Evolutionary conservation across 2,329 filamentous ascomycete species (phyloP).

Genomic region (Verticillium albo-atrum): DNA sequence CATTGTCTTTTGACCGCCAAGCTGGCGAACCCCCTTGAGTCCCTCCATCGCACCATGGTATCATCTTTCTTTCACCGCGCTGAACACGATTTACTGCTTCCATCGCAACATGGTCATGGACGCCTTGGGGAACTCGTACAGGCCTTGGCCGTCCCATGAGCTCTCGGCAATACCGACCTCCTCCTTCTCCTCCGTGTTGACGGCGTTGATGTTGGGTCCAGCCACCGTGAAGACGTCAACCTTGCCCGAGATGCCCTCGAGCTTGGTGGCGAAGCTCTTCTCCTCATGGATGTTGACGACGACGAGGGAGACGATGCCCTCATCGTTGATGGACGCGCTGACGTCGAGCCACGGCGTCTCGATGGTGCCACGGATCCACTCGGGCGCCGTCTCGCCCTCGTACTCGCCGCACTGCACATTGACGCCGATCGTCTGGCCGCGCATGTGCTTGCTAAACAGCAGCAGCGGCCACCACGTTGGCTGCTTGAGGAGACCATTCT

Average conservation of each 20-base stretch:
- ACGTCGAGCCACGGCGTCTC: conserved; percentile 69
- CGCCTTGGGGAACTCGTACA: conserved; percentile 63
- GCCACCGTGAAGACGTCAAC: conserved; percentile 61
- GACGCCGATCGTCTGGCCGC: conserved; percentile 62
- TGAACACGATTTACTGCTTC: conserved; percentile 31
- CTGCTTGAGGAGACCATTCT: conserved; percentile 61
- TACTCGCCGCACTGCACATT: conserved; percentile 63
- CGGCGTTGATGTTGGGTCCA: conserved; percentile 49
- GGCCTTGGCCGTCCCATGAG: conserved; percentile 58
- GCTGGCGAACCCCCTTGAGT: background rate
- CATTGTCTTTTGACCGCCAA: no score
- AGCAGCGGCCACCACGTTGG: conserved; percentile 72
- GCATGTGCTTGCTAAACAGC: conserved; percentile 62
- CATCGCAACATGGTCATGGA: conserved; percentile 64
- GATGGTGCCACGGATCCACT: conserved; percentile 60
- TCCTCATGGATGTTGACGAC: conserved; percentile 69
- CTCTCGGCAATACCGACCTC: conserved; percentile 43
- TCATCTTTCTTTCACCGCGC: background rate
- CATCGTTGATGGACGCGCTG: conserved; percentile 53
- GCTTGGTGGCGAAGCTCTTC: conserved; percentile 51
- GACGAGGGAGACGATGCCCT: conserved; percentile 59
- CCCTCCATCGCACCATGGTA: background rate
- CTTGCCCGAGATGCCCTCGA: conserved; percentile 49
- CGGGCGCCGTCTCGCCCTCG: conserved; percentile 59
- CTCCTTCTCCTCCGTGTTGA: conserved; percentile 59